Evolutionary conservation across 352 stramenopile genomes (phyloP), one percentile per base, ranked within the genome.

Genomic region (Peronospora belbahrii): DNA sequence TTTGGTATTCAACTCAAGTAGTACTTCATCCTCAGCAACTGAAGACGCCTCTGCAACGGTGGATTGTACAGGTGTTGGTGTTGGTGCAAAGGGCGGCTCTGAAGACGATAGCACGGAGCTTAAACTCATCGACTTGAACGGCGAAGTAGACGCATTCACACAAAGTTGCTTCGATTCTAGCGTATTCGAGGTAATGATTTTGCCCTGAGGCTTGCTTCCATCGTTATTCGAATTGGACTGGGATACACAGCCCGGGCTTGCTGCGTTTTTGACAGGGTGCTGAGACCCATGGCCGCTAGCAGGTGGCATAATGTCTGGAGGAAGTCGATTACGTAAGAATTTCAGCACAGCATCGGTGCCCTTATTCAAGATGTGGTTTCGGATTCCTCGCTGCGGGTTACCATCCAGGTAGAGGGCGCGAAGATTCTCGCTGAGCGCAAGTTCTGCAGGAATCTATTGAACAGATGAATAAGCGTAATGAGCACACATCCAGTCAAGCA

Each of bases 351-450:
- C 74, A 20, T 88, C 74, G 0, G 80, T 74, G 30, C 81, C 80
- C 56, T 69, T 66, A 48, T 79, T 74, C 9, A 92, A 62, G 14
- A 84, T 78, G 20, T 74, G 73, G 4, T 66, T 34, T 19, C 81
- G 74, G 22, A 94, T 73, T 40, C 63, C 67, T 25, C 81, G 74
- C 55, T 92, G 80, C 1, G 83, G 81, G 49, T 94, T 94, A 24
- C 80, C 83, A 43, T 44, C 49, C 13, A 92, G 49, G 17, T 79
- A 70, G 4, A 94, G 48, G 2, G 73, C 58, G n/a, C 65, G 59
- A 2, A 94, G 67, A 33, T 79, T 59, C 23, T 68, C 58, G 32
- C 70, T 83, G 1, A 67, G 59, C 17, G 74, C 72, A 17, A 94
- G 61, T 25, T 85, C 67, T 0, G 59, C 52, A 20, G 78, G 78